Conservation (phyloP, 192 early-diverging fungal genomes). For the Dimargaris cristalligena region DNA sequence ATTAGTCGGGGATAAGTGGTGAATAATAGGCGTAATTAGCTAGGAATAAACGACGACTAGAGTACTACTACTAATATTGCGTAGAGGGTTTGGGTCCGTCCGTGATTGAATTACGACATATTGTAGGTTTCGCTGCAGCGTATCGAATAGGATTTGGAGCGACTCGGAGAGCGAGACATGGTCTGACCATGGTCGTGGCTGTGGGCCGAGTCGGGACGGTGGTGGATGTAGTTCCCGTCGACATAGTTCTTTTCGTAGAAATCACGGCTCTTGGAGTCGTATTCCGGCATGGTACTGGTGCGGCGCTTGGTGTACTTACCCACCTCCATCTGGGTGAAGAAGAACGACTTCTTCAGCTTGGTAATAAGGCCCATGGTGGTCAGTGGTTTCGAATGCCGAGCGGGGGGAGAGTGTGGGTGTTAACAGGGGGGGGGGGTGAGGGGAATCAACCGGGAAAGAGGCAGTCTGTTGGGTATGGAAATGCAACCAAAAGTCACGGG, state of each 20-base stretch:
- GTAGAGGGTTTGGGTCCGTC: too few relatives aligned
- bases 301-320: constrained; percentile 35
- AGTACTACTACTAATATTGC: too few relatives aligned
- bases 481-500: too few relatives aligned
- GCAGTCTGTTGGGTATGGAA: too few relatives aligned
- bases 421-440: too few relatives aligned
- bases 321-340: constrained; percentile 32
- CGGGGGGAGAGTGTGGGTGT: too few relatives aligned
- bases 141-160: neutral
- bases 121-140: constrained; percentile 11
- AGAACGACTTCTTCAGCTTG: constrained; percentile 28
- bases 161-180: neutral
- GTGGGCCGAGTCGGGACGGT: neutral
- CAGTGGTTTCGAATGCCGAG: too few relatives aligned
- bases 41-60: too few relatives aligned
- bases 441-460: too few relatives aligned
- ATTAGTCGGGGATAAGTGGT: too few relatives aligned
- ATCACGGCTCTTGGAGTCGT: constrained; percentile 10
- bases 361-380: constrained; percentile 24
- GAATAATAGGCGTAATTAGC: too few relatives aligned
- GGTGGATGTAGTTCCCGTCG: constrained; percentile 11
- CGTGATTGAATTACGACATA: too few relatives aligned
- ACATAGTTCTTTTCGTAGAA: constrained; percentile 13
- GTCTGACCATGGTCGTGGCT: neutral
- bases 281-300: constrained; percentile 11